Evolutionary conservation across 1,284 basidiomycete species (phyloP), one percentile per base, ranked within the genome.

Genomic region (Apiotrichum laibachii): DNA sequence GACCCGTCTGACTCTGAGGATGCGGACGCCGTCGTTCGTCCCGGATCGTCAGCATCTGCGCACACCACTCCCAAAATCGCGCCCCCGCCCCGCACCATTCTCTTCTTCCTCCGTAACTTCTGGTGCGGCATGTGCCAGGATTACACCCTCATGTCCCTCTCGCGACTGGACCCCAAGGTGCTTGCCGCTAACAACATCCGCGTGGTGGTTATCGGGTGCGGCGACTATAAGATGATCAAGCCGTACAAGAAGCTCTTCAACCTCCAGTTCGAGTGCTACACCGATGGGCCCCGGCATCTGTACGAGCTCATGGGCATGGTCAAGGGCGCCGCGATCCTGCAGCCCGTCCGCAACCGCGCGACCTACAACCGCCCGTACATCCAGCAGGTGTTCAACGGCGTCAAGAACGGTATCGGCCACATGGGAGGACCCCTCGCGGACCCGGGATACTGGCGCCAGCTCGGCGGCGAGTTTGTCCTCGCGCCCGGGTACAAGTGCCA

Each of bases 61-160:
- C 5, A 42, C 45, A 0, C 22, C 34, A 26, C 47, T 42, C 5
- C 31, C 10, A 22, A 10, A 18, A 26, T 39, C 37, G n/a, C 31
- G 31, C 11, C 55, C 50, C n/a, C 39, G 13, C 50, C 59, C 44
- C 51, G 46, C 42, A 75, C 72, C 9, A 67, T 77, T 18, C 59
- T 79, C 12, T 72, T 79, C 66, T 77, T 75, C 61, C 69, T 77
- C 35, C 63, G 76, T 5, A 59, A 72, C 55, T 77, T 76, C 60
- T 78, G 76, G 75, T 79, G 77, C 60, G 76, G 74, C 18, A 71
- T 73, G 64, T 77, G 75, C 53, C 77, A 79, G 62, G 73, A 77
- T 46, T 79, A 74, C 57, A 75, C 69, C 10, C 62, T 73, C 42
- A 67, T 70, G 13, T 75, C 72, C 1, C 55, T 80, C 9, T 57